Evolutionary conservation across 2,329 filamentous ascomycete genomes (phyloP).

Genomic region (Xylaria hypoxylon): DNA sequence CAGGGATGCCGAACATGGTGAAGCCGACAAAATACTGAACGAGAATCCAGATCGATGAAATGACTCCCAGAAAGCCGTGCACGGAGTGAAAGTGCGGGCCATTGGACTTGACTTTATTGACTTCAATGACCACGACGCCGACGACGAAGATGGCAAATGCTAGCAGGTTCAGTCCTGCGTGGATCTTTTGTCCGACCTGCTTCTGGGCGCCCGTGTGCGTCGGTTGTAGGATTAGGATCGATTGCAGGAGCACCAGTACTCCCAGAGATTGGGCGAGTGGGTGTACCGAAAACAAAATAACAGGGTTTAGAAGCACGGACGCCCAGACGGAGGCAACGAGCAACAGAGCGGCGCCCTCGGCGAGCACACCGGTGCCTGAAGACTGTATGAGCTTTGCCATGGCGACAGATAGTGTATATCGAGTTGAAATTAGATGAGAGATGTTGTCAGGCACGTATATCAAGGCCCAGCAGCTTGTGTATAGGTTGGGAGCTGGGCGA

Average conservation of each 20-base stretch:
- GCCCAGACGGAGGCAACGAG: slow-evolving; percentile 83
- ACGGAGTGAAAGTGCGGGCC: slow-evolving; percentile 81
- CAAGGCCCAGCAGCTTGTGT: neutral
- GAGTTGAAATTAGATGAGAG: slow-evolving; percentile 11
- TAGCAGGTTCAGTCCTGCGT: slow-evolving; percentile 77
- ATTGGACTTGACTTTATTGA: slow-evolving; percentile 80
- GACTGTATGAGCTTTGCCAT: slow-evolving; percentile 52
- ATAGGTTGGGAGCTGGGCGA: slow-evolving; percentile 3
- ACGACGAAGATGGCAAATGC: slow-evolving; percentile 71
- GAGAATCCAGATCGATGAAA: slow-evolving; percentile 76
- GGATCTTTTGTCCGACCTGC: slow-evolving; percentile 66
- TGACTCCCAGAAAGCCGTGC: slow-evolving; percentile 85
- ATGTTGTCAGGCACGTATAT: slow-evolving; percentile 6
- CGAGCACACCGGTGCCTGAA: slow-evolving; percentile 81
- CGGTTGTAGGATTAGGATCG: slow-evolving; percentile 86
- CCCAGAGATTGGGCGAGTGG: slow-evolving; percentile 78
- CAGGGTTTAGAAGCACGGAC: slow-evolving; percentile 73
- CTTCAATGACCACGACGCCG: slow-evolving; percentile 78
- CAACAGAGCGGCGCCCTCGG: slow-evolving; percentile 82
- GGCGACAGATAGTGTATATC: slow-evolving; percentile 12
- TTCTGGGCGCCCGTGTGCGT: slow-evolving; percentile 84
- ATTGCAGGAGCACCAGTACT: slow-evolving; percentile 80
- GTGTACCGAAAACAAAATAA: slow-evolving; percentile 90
- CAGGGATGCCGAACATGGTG: slow-evolving; percentile 81
- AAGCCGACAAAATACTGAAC: slow-evolving; percentile 83